These are phyloP conservation scores for Lodderomyces orthopsilosis DNA, from an alignment of 1,139 yeast genomes.

Conservation along the genomic window DNA sequence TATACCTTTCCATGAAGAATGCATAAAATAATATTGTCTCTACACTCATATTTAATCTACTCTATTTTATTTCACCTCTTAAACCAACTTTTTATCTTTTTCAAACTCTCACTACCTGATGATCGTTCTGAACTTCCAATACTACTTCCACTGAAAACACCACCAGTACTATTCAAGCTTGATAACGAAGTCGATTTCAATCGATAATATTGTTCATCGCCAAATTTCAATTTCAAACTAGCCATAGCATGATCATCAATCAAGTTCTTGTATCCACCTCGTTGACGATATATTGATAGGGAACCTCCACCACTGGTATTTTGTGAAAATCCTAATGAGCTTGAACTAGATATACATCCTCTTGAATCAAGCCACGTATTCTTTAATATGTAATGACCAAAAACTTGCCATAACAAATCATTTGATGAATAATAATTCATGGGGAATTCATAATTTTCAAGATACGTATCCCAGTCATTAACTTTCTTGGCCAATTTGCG, in stretches of 20 bases:
- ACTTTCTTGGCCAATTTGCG: conserved; percentile 36
- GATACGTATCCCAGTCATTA: conserved; percentile 29
- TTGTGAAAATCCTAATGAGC: not conserved
- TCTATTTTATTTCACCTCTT: not conserved
- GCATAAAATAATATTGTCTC: not conserved
- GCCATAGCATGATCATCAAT: conserved; percentile 33
- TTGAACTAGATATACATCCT: conserved; percentile 12
- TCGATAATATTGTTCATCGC: conserved; percentile 3
- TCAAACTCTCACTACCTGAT: not conserved
- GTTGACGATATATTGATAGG: conserved; percentile 1
- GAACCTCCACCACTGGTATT: conserved; percentile 12
- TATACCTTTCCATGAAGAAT: too few relatives aligned
- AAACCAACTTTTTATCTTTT: not conserved
- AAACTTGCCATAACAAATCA: conserved; percentile 30
- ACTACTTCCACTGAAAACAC: not conserved
- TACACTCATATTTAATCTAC: not conserved
- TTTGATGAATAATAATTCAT: conserved; percentile 20
- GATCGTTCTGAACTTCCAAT: not conserved
- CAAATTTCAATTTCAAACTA: conserved; percentile 33
- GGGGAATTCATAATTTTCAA: conserved; percentile 43
- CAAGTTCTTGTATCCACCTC: conserved; percentile 18
- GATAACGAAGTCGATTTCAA: conserved; percentile 2
- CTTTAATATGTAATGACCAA: conserved; percentile 30
- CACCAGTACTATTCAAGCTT: conserved; percentile 1
- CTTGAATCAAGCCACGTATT: conserved; percentile 27